Conservation (phyloP, 495 filamentous ascomycete genomes). For the Diplogelasinospora grovesii region DNA sequence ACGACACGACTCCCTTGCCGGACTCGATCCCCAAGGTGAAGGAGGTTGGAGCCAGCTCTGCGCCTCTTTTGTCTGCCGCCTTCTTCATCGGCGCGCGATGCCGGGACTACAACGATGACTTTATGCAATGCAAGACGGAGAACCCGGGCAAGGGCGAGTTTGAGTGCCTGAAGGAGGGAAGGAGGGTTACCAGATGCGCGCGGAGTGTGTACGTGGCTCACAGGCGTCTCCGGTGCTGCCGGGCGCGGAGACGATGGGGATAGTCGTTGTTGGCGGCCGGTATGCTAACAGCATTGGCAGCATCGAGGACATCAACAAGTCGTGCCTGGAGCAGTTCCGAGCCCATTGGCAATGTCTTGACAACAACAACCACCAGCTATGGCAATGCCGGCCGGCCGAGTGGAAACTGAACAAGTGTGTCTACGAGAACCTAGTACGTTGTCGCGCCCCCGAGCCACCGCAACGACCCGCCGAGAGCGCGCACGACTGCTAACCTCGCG, state of each 20-base stretch:
- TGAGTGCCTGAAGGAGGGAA: slow-evolving; percentile 91
- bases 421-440: slow-evolving; percentile 84
- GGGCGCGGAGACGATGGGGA: too few relatives aligned
- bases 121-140: slow-evolving; percentile 97
- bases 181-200: slow-evolving; percentile 93
- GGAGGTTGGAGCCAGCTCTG: slow-evolving; percentile 86
- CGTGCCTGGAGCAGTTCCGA: slow-evolving; percentile 85
- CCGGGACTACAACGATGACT: slow-evolving; percentile 95
- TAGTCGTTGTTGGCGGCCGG: too few relatives aligned
- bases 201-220: slow-evolving; percentile 75
- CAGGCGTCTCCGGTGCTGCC: neutral
- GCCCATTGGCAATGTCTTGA: slow-evolving; percentile 93
- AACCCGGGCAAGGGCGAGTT: slow-evolving; percentile 79
- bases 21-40: slow-evolving; percentile 81
- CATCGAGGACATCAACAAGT: slow-evolving; percentile 90
- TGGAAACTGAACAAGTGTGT: slow-evolving; percentile 86
- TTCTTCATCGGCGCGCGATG: slow-evolving; percentile 97
- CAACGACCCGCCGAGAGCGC: too few relatives aligned
- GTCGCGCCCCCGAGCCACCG: neutral
- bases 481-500: too few relatives aligned
- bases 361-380: slow-evolving; percentile 93
- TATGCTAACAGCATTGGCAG: too few relatives aligned
- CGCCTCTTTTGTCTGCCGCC: slow-evolving; percentile 82
- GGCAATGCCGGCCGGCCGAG: slow-evolving; percentile 77
- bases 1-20: slow-evolving; percentile 95